These are phyloP conservation scores for Pythium rhizo-oryzae DNA, from an alignment of 352 stramenopile species.

Conservation along the genomic window DNA sequence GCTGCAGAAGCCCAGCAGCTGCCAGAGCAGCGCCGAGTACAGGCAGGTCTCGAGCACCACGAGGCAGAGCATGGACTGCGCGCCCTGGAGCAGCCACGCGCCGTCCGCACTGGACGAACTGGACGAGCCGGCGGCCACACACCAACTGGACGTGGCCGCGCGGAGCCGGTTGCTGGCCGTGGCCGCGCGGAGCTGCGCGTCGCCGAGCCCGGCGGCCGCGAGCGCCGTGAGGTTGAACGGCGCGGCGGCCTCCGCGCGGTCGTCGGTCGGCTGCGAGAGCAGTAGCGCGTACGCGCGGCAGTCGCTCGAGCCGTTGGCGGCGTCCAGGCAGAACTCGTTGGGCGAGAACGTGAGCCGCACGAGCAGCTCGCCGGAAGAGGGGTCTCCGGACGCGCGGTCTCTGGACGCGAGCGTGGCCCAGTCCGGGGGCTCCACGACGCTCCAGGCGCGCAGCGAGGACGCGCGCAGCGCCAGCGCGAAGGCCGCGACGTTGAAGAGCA, in stretches of 20 bases:
- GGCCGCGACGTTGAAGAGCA: slow-evolving; percentile 23
- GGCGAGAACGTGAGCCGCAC: slow-evolving; percentile 44
- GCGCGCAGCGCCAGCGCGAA: slow-evolving; percentile 21
- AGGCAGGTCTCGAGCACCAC: slow-evolving; percentile 58
- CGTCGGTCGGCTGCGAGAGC: slow-evolving; percentile 26
- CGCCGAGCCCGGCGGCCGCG: slow-evolving; percentile 6
- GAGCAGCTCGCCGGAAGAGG: neutral
- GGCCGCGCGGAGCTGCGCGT: slow-evolving; percentile 7
- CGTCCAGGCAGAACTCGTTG: slow-evolving; percentile 45
- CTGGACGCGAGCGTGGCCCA: neutral
- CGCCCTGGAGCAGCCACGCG: slow-evolving; percentile 54
- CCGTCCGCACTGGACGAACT: neutral
- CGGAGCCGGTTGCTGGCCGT: slow-evolving; percentile 24
- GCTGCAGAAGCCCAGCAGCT: slow-evolving; percentile 22
- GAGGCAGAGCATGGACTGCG: slow-evolving; percentile 57
- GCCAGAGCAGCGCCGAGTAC: slow-evolving; percentile 52
- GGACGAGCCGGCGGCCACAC: slow-evolving; percentile 20
- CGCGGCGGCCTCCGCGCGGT: neutral
- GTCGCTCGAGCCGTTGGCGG: slow-evolving; percentile 35
- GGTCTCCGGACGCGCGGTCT: slow-evolving; percentile 1
- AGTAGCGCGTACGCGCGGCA: slow-evolving; percentile 50
- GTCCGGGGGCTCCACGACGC: slow-evolving; percentile 18
- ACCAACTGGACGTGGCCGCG: slow-evolving; percentile 50
- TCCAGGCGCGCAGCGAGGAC: slow-evolving; percentile 19
- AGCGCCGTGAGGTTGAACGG: slow-evolving; percentile 8